Evolutionary conservation across 2,329 filamentous ascomycete species (phyloP).

Genomic region (Trichoderma endophyticum): DNA sequence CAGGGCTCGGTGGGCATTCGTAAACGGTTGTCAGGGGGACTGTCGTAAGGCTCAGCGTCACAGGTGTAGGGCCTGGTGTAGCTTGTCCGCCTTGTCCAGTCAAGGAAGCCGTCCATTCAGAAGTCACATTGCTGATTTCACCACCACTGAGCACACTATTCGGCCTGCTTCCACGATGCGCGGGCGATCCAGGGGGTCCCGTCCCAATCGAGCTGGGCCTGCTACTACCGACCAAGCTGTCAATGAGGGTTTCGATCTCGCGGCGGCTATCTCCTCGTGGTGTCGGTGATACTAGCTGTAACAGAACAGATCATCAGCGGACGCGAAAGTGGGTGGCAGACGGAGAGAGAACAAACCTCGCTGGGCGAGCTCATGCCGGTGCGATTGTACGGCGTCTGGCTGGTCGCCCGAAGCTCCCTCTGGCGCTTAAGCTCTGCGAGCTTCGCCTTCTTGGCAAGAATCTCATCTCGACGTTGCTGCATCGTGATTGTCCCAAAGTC

Average conservation of each 20-base stretch:
- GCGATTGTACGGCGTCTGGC: slow-evolving; percentile 67
- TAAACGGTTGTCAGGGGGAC: slow-evolving; percentile 72
- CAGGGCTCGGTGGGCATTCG: slow-evolving; percentile 72
- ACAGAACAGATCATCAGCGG: slow-evolving; percentile 14
- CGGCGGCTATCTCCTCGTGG: slow-evolving; percentile 68
- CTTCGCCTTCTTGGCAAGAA: slow-evolving; percentile 93
- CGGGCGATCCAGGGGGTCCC: slow-evolving; percentile 61
- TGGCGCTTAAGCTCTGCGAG: slow-evolving; percentile 94
- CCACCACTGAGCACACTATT: slow-evolving; percentile 82
- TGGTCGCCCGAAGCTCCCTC: slow-evolving; percentile 71
- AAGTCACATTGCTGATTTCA: slow-evolving; percentile 73
- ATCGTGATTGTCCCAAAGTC: slow-evolving; percentile 48
- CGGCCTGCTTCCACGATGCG: slow-evolving; percentile 69
- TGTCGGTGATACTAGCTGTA: slow-evolving; percentile 60
- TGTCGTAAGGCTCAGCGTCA: slow-evolving; percentile 69
- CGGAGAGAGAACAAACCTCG: slow-evolving; percentile 58
- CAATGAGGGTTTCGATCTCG: slow-evolving; percentile 83
- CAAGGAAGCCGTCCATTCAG: slow-evolving; percentile 53
- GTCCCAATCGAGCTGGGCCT: slow-evolving; percentile 66
- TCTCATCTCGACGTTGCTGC: slow-evolving; percentile 90
- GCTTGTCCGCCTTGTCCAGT: slow-evolving; percentile 35
- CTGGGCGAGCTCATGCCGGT: slow-evolving; percentile 64
- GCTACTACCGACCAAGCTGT: slow-evolving; percentile 76
- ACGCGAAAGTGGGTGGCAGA: slow-evolving; percentile 7
- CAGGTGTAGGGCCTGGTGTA: slow-evolving; percentile 32